phyloP scores from a whole-genome alignment of 208 protist genomes.

The Leptomonas pyrrhocoris region DNA sequence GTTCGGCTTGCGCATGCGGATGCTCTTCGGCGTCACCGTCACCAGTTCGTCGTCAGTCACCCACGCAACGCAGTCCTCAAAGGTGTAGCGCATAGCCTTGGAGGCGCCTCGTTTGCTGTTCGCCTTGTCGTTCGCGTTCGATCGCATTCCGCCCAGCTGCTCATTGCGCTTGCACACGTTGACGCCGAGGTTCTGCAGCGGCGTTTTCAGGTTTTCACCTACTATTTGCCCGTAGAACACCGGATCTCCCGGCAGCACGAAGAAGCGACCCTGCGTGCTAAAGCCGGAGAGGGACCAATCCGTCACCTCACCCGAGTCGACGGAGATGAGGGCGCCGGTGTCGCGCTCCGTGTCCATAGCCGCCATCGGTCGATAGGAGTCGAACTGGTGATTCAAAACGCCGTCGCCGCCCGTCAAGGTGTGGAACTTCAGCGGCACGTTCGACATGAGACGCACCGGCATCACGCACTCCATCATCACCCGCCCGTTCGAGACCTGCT shows the following conservation, averaged over 20 bases:
- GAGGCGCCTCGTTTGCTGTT: conserved; percentile 68
- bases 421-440: conserved; percentile 85
- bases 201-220: conserved; percentile 88
- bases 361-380: conserved; percentile 79
- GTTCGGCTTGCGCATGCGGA: conserved; percentile 89
- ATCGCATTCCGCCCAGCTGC: conserved; percentile 87
- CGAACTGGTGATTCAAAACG: conserved; percentile 90
- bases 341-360: conserved; percentile 69
- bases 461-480: conserved; percentile 87
- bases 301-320: conserved; percentile 84
- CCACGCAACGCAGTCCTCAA: conserved; percentile 91
- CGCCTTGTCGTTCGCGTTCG: conserved; percentile 91
- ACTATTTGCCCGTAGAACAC: conserved; percentile 92
- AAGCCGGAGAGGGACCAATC: conserved; percentile 86
- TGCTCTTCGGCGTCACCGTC: conserved; percentile 92
- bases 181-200: conserved; percentile 87
- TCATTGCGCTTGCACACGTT: conserved; percentile 93
- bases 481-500: conserved; percentile 75
- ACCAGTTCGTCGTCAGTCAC: conserved; percentile 90
- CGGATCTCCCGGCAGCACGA: conserved; percentile 82
- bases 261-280: conserved; percentile 83
- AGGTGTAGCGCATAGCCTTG: conserved; percentile 58
- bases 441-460: conserved; percentile 86
- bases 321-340: conserved; percentile 88
- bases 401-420: conserved; percentile 88